Evolutionary conservation across 257 asterid genomes (phyloP), one percentile per base, ranked within the genome.

Genomic region (Nicotiana tomentosiformis): DNA sequence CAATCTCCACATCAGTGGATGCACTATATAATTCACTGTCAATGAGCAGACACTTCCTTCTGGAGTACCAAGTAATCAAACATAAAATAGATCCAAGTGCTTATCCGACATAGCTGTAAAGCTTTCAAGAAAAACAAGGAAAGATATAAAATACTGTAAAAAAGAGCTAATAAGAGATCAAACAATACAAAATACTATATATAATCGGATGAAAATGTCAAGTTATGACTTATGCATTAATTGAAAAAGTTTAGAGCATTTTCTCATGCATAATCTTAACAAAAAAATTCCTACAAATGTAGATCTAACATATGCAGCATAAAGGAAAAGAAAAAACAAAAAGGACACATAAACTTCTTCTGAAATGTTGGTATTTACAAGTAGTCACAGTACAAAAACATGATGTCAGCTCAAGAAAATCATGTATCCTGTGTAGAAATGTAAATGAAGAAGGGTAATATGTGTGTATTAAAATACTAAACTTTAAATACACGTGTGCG

Each of bases 1-100:
- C 64, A 49, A 32, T 26, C 26, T 74, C 62, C 7, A 43, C 78
- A 70, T 74, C 62, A 15, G 43, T 74, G 43, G 26, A 72, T 29
- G 23, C 56, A 74, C 26, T 7, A 51, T 64, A 74, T 74, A 7
- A 49, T 72, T 53, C 78, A 49, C 23, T 12, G 79, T 46, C 23
- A 23, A 72, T 14, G 20, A 69, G 81, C 32, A 49, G 10, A 1
- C 23, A 14, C 8, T 6, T 72, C 7, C 37, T 46, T 46, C 23
- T 20, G 23, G 23, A 20, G 23, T 20, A 46, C 61, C 23, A 72
- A 72, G 61, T 49, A 72, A 46, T 55, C 39, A 72, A 72, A 12
- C 78, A 70, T 70, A 43, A 70, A 70, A 20, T 20, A 72, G 79
- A 72, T 23, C 39, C 79, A 72, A 72, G 23, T 72, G 61, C 62